Base-by-base conservation (phyloP, 2,329 filamentous ascomycete genomes). In the Leptodontidium sp. region DNA sequence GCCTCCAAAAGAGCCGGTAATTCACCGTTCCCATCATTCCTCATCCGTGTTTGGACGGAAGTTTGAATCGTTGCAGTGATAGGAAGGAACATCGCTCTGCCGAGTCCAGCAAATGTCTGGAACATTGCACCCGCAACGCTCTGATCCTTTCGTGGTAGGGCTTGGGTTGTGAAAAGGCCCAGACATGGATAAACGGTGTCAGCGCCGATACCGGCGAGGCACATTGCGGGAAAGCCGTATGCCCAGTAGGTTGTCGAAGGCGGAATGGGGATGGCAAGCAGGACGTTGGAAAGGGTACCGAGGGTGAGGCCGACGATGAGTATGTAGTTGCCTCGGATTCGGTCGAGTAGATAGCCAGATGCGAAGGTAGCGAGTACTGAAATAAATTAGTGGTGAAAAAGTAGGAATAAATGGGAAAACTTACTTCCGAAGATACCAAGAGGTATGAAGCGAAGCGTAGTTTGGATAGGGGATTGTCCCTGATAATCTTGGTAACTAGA, bases 91-190 rank as follows among this genome's bases (percentile, higher is more conserved):
- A 92, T 84, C 0, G 90, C 86, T 7, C 90, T 82, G 0, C 90
- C 90, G 40, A 92, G 81, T 74, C 91, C 89, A 0, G 87, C 87
- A 14, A 89, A 85, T 0, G 89, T 85, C 68, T 91, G 91, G 75
- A 92, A 87, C 9, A 92, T 83, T 0, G 89, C 90, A 0, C 90
- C 90, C 0, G 90, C 90, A 0, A 92, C 78, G 1, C 89, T 88
- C 74, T 92, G 90, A 70, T 93, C 89, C 61, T 88, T 86, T 0
- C 82, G 80, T 0, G 89, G 87, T 0, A 93, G 81, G 0, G 86
- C 82, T 69, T 87, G 87, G 87, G 89, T 90, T 0, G 87, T 90
- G 75, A 91, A 91, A 0, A 93, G 82, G 0, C 88, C 89, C 21
- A 92, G 80, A 4, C 86, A 86, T 0, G 90, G 90, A 82, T 88